Base-by-base conservation (phyloP, 2,329 filamentous ascomycete species). In the Mycosphaerelloides madeirae region DNA sequence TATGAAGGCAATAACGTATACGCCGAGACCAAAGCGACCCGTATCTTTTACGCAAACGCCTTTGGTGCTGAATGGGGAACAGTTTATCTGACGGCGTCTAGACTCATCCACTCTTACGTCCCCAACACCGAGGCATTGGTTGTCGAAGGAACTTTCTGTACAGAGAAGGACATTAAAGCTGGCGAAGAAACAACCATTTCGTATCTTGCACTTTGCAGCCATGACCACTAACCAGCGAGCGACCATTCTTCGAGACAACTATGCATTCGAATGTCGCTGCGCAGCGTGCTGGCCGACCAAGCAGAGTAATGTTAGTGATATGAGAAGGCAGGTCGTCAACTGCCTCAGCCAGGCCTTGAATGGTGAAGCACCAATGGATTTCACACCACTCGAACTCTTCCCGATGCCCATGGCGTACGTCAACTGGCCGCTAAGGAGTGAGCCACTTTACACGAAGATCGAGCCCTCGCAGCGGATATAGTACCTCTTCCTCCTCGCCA, bases 171-270 rank as follows among this genome's bases (percentile, higher is more conserved):
- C 13, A 38, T 38, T 20, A 4, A 15, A 6, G 18, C 35, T 14
- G 20, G 20, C n/a, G 35, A 38, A n/a, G 35, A 38, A 20, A 38
- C 28, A 7, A 25, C 14, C 9, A 38, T 38, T n/a, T 38, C 35
- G 5, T n/a, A n/a, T n/a, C n/a, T n/a, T n/a, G n/a, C n/a, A n/a
- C n/a, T 38, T 25, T 14, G 35, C 22, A 9, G 5, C 9, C 11
- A 22, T 38, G 18, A 38, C 35, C 5, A 7, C 35, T 25, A 15
- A 19, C 8, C 35, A 38, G 20, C 16, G 35, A 4, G 20, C 18
- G 35, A 28, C 8, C 3, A 8, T 38, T 11, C 35, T 38, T 8
- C 19, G 14, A 4, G 9, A 7, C 3, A 15, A 38, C 19, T 38
- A 38, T 19, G 16, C 11, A 19, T 38, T 38, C 35, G n/a, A 22